Evolutionary conservation across 2,329 filamentous ascomycete genomes (phyloP).

Genomic region (Chaetomiaceae sp.): DNA sequence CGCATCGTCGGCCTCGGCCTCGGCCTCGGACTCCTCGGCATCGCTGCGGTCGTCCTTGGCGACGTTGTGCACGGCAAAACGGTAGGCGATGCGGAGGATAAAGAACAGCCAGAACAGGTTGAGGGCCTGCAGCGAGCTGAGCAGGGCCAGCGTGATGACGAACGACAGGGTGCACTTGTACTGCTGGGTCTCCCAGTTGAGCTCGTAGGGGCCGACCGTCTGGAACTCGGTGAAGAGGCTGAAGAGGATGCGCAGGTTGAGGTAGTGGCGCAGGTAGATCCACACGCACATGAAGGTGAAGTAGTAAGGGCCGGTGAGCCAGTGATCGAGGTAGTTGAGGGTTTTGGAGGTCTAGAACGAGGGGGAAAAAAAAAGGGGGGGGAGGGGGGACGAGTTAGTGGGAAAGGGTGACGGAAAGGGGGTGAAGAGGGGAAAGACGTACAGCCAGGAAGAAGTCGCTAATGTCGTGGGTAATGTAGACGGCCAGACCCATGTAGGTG

Average conservation of each 20-base stretch:
- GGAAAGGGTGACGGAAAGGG: slow-evolving; percentile 17
- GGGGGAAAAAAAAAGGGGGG: slow-evolving; percentile 9
- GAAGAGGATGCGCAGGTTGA: slow-evolving; percentile 73
- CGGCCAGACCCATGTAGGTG: slow-evolving; percentile 86
- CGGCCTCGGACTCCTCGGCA: slow-evolving; percentile 57
- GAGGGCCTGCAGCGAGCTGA: slow-evolving; percentile 65
- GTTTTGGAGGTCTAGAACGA: slow-evolving; percentile 71
- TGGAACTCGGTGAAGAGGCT: slow-evolving; percentile 72
- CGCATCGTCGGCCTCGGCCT: slow-evolving; percentile 24
- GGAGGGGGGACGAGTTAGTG: neutral
- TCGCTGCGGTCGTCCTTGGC: slow-evolving; percentile 70
- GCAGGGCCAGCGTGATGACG: slow-evolving; percentile 60
- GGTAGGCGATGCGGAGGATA: slow-evolving; percentile 69
- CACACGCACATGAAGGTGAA: slow-evolving; percentile 74
- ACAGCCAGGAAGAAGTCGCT: slow-evolving; percentile 94
- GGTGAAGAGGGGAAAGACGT: no score
- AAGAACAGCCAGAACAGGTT: slow-evolving; percentile 81
- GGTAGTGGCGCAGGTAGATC: slow-evolving; percentile 85
- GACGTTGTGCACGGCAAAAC: slow-evolving; percentile 59
- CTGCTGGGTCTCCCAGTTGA: slow-evolving; percentile 72
- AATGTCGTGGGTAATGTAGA: slow-evolving; percentile 93
- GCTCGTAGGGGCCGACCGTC: slow-evolving; percentile 67
- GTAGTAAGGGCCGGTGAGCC: slow-evolving; percentile 79
- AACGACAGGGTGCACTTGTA: slow-evolving; percentile 72
- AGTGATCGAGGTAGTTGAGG: slow-evolving; percentile 82